Evolutionary conservation across 2,329 filamentous ascomycete species (phyloP).

Genomic region (Chaetothyriales sp.): DNA sequence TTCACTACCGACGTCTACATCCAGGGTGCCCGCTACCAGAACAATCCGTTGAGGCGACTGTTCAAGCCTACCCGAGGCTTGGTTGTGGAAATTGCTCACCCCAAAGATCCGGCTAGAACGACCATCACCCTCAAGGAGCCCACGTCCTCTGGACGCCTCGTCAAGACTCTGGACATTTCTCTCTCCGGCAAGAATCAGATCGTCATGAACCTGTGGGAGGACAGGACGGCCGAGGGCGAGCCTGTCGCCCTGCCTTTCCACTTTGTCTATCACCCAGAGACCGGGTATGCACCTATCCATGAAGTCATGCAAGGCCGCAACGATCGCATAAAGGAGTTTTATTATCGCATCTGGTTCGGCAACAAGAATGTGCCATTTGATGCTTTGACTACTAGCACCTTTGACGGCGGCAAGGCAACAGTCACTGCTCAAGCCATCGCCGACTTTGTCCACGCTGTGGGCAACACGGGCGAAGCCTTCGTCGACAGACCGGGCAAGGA

Average conservation of each 20-base stretch:
- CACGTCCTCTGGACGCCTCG: conserved; percentile 67
- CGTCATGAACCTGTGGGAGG: conserved; percentile 78
- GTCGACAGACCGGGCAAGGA: conserved; percentile 90
- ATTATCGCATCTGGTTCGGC: conserved; percentile 96
- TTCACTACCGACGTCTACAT: conserved; percentile 88
- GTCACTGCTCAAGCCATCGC: conserved; percentile 90
- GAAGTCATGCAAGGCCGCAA: conserved; percentile 95
- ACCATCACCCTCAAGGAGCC: conserved; percentile 78
- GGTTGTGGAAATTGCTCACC: conserved; percentile 72
- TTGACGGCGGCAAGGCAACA: conserved; percentile 73
- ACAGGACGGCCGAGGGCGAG: conserved; percentile 69
- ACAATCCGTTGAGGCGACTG: conserved; percentile 84
- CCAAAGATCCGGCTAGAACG: conserved; percentile 69
- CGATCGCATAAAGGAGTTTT: conserved; percentile 97
- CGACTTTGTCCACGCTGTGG: conserved; percentile 97
- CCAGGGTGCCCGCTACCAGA: conserved; percentile 92
- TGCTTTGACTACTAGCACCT: conserved; percentile 67
- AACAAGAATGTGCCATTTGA: conserved; percentile 72
- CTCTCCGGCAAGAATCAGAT: conserved; percentile 64
- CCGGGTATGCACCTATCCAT: conserved; percentile 90
- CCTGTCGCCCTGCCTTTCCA: conserved; percentile 70
- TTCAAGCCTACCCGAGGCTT: conserved; percentile 75
- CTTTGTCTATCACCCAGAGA: conserved; percentile 88
- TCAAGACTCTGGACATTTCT: conserved; percentile 77
- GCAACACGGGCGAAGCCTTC: conserved; percentile 93